Conservation (phyloP, 768 basidiomycete genomes). For the Boletus tomentosulus region DNA sequence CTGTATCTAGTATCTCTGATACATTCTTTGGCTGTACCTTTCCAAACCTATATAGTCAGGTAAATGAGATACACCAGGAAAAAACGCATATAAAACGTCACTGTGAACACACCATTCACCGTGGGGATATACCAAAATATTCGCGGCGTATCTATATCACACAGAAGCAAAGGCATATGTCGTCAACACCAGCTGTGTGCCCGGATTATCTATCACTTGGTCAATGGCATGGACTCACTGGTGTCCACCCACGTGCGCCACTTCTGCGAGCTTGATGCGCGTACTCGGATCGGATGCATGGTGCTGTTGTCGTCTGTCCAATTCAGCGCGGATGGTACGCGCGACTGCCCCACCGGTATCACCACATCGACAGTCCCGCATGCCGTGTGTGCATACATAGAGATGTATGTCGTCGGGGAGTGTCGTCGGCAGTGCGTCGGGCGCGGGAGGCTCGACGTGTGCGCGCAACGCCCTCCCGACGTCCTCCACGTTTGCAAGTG, state of each 20-base stretch:
- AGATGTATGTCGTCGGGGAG: slow-evolving; percentile 36
- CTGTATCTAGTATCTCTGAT: slow-evolving; percentile 45
- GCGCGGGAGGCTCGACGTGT: slow-evolving; percentile 31
- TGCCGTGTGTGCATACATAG: slow-evolving; percentile 77
- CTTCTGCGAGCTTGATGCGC: slow-evolving; percentile 52
- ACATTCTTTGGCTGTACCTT: slow-evolving; percentile 55
- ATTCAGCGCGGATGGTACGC: slow-evolving; percentile 49
- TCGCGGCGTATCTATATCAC: slow-evolving; percentile 58
- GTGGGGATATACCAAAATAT: slow-evolving; percentile 62
- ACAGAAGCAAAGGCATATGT: not conserved
- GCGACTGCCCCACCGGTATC: slow-evolving; percentile 57
- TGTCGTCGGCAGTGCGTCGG: slow-evolving; percentile 4
- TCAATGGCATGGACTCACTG: slow-evolving; percentile 45
- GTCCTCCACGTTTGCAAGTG: slow-evolving; percentile 47
- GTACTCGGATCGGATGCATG: slow-evolving; percentile 25
- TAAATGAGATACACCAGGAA: not conserved
- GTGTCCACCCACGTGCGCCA: slow-evolving; percentile 82
- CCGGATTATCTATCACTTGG: not conserved
- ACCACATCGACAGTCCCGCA: slow-evolving; percentile 78
- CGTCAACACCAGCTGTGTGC: not conserved
- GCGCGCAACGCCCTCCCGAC: slow-evolving; percentile 33
- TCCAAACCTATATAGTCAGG: slow-evolving; percentile 51
- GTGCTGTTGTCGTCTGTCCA: slow-evolving; percentile 35
- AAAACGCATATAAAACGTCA: no score
- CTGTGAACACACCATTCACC: slow-evolving; percentile 59